Evolutionary conservation across 169 alveolate species (phyloP).

Genomic region (Plasmodium malariae): DNA sequence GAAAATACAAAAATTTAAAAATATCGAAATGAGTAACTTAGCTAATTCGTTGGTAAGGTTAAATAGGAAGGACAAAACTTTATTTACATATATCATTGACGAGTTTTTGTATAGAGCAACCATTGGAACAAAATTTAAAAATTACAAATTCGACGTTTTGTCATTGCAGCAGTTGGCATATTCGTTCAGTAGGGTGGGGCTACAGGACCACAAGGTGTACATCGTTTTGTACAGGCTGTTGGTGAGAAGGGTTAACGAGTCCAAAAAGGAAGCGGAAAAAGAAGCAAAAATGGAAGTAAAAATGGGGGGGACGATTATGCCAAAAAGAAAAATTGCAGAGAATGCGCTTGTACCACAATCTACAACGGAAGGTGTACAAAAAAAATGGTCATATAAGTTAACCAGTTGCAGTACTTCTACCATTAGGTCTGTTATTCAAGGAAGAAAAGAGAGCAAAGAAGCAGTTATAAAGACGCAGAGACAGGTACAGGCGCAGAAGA

Average conservation of each 20-base stretch:
- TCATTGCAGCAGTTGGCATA: slow-evolving; percentile 65
- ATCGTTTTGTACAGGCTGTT: slow-evolving; percentile 21
- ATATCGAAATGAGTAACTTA: slow-evolving; percentile 66
- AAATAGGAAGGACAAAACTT: slow-evolving; percentile 43
- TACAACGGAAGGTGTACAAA: not conserved
- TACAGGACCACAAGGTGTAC: slow-evolving; percentile 47
- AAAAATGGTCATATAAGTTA: not conserved
- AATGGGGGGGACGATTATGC: not conserved
- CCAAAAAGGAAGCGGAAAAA: not conserved
- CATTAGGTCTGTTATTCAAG: too few species aligned
- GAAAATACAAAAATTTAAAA: slow-evolving; percentile 69
- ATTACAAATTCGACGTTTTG: slow-evolving; percentile 38
- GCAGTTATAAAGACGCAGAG: not conserved
- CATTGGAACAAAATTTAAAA: slow-evolving; percentile 46
- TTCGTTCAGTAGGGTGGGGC: slow-evolving; percentile 69
- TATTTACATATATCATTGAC: slow-evolving; percentile 64
- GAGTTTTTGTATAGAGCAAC: slow-evolving; percentile 73
- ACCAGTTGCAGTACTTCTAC: too few species aligned
- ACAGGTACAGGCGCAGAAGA: not conserved
- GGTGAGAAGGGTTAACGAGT: slow-evolving; percentile 16
- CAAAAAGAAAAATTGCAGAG: not conserved
- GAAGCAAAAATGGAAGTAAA: not conserved
- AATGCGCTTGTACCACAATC: not conserved
- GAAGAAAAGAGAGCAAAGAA: not conserved
- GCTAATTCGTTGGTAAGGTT: slow-evolving; percentile 54